Evolutionary conservation across 805 yeast species (phyloP), one percentile per base, ranked within the genome.

Genomic region (Candida michaelii): DNA sequence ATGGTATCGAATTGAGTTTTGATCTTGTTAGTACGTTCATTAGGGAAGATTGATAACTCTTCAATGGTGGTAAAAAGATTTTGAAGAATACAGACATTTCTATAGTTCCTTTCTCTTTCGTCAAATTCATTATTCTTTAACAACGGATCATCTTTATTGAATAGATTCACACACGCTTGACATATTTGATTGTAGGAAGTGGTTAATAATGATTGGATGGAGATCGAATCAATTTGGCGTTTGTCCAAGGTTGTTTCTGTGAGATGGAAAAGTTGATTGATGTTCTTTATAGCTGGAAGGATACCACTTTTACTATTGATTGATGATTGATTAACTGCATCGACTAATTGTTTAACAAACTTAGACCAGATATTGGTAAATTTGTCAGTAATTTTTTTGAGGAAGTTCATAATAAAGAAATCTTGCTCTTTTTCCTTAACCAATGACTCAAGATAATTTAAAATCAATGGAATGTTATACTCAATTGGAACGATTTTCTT

Each of bases 361-460:
- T 76, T 77, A 14, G 63, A 63, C 95, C 95, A 88, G 13, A 69
- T 66, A 27, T 60, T 62, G 30, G 63, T 63, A 33, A 80, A 65
- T 55, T 76, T 77, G 21, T 79, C 79, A n/a, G 68, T 62, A 4
- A 81, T 49, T 46, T 77, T 78, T 24, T 67, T 69, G 47, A 83
- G 66, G 40, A 74, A 66, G 30, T 73, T 69, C 45, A 76, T 65
- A 15, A 76, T 63, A 29, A 70, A 56, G 51, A 74, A 87, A 48
- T 86, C 96, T 54, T 83, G 89, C 56, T 79, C 77, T 1, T 83
- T 68, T 56, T 50, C 76, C 42, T 29, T 60, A 38, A 37, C 51
- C 44, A 47, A 59, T 53, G 47, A 44, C 27, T 61, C 65, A 39
- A 70, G 42, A 21, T 60, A 59, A 2, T 58, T 47, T 39, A 70